These are phyloP conservation scores for Apium graveolens DNA, from an alignment of 129 eudicot species.

Conservation along the genomic window DNA sequence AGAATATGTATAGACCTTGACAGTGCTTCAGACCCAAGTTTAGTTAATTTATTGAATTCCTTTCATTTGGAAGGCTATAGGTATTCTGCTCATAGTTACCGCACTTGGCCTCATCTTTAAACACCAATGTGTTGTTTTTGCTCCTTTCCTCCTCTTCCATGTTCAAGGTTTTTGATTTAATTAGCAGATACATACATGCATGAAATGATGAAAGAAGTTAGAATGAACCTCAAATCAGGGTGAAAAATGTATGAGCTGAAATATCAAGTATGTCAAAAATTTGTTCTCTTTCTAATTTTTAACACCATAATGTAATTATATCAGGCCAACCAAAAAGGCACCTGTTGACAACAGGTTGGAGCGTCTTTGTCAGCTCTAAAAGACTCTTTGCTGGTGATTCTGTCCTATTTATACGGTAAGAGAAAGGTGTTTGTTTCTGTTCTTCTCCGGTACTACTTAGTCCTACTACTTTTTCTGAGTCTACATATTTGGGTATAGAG, in stretches of 20 bases:
- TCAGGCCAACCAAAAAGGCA: conserved; percentile 96
- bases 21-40: neutral
- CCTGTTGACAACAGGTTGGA: conserved; percentile 92
- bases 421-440: neutral
- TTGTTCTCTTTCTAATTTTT: neutral
- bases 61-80: neutral
- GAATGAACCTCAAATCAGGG: neutral
- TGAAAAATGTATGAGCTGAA: neutral
- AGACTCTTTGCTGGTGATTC: conserved; percentile 85
- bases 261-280: neutral
- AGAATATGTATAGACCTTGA: neutral
- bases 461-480: conserved; percentile 10
- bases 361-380: conserved; percentile 86
- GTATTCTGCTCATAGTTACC: neutral
- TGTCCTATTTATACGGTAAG: conserved; percentile 74
- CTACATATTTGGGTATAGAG: conserved; percentile 36
- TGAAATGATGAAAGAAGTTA: conserved; percentile 1
- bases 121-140: neutral
- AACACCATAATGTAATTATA: conserved; percentile 10
- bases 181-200: too few species aligned
- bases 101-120: neutral
- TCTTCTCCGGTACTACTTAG: neutral
- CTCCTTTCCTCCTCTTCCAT: neutral
- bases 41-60: neutral
- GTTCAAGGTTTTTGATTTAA: too few species aligned